Evolutionary conservation across 805 yeast species (phyloP).

Genomic region (Danielozyma ontarioensis): DNA sequence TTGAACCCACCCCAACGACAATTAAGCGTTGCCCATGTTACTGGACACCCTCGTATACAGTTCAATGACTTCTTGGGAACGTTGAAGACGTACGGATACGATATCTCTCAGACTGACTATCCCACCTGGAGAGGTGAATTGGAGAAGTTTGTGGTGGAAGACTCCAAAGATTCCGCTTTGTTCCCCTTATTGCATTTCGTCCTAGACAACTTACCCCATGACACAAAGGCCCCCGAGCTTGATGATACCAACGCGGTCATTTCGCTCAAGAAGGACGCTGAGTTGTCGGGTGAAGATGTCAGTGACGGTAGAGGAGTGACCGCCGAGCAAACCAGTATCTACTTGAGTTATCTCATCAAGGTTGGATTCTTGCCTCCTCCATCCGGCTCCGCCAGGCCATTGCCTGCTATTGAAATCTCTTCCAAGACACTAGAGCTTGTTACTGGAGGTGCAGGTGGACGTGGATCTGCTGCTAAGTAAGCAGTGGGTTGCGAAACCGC

Average conservation of each 20-base stretch:
- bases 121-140: constrained; percentile 72
- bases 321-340: constrained; percentile 59
- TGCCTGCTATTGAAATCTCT: constrained; percentile 57
- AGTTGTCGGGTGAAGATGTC: constrained; percentile 61
- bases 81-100: constrained; percentile 68
- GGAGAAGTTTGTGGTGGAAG: constrained; percentile 73
- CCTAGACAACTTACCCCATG: constrained; percentile 83
- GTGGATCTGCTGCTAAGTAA: constrained; percentile 54
- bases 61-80: constrained; percentile 71
- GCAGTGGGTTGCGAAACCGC: too few relatives aligned
- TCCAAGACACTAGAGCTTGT: constrained; percentile 48
- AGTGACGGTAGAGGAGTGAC: constrained; percentile 76
- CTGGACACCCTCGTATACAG: constrained; percentile 89
- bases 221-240: constrained; percentile 91
- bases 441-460: constrained; percentile 66
- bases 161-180: constrained; percentile 74
- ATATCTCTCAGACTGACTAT: constrained; percentile 58
- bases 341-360: constrained; percentile 72
- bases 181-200: constrained; percentile 94
- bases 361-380: constrained; percentile 79
- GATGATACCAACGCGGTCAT: constrained; percentile 79
- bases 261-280: constrained; percentile 58
- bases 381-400: constrained; percentile 29
- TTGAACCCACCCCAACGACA: constrained; percentile 61
- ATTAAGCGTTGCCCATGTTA: constrained; percentile 85